Conservation (phyloP, 352 stramenopile genomes). For the Pythium chondricola region DNA sequence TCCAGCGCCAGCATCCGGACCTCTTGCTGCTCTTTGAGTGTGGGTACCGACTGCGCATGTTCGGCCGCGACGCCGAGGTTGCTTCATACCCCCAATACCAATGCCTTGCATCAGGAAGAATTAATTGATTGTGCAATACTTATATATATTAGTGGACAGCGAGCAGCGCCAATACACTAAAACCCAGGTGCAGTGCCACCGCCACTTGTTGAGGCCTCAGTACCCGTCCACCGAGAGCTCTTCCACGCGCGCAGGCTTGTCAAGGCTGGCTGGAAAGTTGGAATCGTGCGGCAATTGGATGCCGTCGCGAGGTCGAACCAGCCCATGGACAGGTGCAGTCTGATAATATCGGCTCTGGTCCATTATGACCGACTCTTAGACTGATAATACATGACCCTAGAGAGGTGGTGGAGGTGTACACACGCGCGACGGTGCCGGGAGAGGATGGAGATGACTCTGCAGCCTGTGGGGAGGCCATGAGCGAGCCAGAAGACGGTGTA, state of each 20-base stretch:
- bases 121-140: too few species aligned
- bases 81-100: too few species aligned
- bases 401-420: slow-evolving; percentile 38
- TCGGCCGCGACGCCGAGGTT: slow-evolving; percentile 60
- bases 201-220: slow-evolving; percentile 40
- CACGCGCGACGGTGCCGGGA: slow-evolving; percentile 35
- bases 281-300: slow-evolving; percentile 61
- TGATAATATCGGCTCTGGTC: too few species aligned
- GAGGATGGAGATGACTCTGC: slow-evolving; percentile 8
- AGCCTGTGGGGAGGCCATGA: background rate
- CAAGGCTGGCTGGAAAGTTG: slow-evolving; percentile 43
- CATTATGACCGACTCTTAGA: too few species aligned
- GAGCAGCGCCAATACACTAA: too few species aligned
- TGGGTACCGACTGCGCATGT: slow-evolving; percentile 77
- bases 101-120: too few species aligned
- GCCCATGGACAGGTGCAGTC: slow-evolving; percentile 34
- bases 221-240: slow-evolving; percentile 37
- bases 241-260: slow-evolving; percentile 41
- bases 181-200: slow-evolving; percentile 27
- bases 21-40: slow-evolving; percentile 71
- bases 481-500: background rate
- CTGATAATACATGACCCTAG: too few species aligned
- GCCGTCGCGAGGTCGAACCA: slow-evolving; percentile 24
- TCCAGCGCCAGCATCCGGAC: slow-evolving; percentile 36
- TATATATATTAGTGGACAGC: too few species aligned